Evolutionary conservation across 176 grass and related monocot species (phyloP).

Genomic region (Olyra latifolia): DNA sequence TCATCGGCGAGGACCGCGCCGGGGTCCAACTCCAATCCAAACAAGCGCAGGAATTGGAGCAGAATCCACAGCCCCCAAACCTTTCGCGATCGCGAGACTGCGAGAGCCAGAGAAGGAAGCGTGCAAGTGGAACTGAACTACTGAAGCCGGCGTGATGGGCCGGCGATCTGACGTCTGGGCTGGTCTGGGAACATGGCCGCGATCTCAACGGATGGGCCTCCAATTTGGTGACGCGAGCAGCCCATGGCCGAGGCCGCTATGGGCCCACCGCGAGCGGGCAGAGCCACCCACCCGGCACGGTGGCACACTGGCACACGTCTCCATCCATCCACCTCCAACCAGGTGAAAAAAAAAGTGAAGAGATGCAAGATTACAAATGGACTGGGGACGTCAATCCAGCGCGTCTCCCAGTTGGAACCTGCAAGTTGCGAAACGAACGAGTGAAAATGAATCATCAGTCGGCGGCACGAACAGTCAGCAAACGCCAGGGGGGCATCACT

Average conservation of each 20-base stretch:
- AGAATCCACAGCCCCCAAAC: no score
- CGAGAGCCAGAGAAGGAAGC: background rate
- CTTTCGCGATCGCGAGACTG: background rate
- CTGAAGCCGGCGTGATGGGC: background rate
- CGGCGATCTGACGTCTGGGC: background rate
- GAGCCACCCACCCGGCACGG: background rate
- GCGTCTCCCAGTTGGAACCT: background rate
- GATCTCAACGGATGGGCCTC: background rate
- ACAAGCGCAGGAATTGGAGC: background rate
- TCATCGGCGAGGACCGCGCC: background rate
- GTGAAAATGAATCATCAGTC: background rate
- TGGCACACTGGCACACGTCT: background rate
- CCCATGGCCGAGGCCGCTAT: background rate
- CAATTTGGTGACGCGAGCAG: background rate
- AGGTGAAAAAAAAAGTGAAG: background rate
- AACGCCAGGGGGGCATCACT: background rate
- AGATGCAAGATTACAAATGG: background rate
- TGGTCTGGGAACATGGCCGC: no score
- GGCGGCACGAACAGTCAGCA: background rate
- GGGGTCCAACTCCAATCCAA: background rate
- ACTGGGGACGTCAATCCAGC: background rate
- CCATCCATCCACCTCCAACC: background rate
- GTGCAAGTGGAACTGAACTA: background rate
- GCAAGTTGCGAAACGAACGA: background rate
- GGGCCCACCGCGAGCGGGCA: background rate